Evolutionary conservation across 2,329 filamentous ascomycete species (phyloP).

Genomic region (Didymella glomerata): DNA sequence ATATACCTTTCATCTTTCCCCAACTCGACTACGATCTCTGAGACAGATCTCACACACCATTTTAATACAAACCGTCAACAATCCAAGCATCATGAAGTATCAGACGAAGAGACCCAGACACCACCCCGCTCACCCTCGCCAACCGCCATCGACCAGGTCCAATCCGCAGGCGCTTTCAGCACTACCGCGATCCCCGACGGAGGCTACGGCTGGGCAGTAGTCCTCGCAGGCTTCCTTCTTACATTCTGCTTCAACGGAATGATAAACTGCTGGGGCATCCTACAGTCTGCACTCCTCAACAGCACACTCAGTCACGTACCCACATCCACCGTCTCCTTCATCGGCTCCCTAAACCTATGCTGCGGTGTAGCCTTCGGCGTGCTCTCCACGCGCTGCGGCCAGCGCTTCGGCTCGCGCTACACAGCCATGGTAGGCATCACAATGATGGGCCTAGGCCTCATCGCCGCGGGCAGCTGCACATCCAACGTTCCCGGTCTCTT

Average conservation of each 20-base stretch:
- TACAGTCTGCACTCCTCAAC: constrained; percentile 65
- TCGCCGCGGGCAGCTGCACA: constrained; percentile 58
- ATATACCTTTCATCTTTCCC: constrained; percentile 3
- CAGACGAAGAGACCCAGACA: constrained; percentile 16
- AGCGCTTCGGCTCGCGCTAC: constrained; percentile 58
- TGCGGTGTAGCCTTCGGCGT: constrained; percentile 63
- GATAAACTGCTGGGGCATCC: constrained; percentile 67
- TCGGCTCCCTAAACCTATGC: constrained; percentile 63
- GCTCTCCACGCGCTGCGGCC: constrained; percentile 61
- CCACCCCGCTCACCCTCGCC: constrained; percentile 11
- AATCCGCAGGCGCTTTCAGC: constrained; percentile 11
- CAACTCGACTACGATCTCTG: constrained; percentile 7
- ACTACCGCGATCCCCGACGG: constrained; percentile 58
- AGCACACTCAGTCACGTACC: constrained; percentile 53
- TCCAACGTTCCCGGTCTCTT: constrained; percentile 50
- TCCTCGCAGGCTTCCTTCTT: constrained; percentile 60
- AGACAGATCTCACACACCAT: constrained; percentile 9
- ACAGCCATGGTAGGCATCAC: constrained; percentile 60
- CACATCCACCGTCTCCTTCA: constrained; percentile 65
- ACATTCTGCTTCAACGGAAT: constrained; percentile 63
- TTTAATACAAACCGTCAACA: not conserved
- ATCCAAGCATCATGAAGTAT: not conserved
- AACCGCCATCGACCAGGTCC: not conserved
- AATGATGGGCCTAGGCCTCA: constrained; percentile 60
- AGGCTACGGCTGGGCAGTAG: constrained; percentile 65